Percentiles rank a stretch among this genome's conserved stretches.
Evolutionary conservation across 805 yeast species (phyloP).

Genomic region (Wickerhamomyces mucosus): DNA sequence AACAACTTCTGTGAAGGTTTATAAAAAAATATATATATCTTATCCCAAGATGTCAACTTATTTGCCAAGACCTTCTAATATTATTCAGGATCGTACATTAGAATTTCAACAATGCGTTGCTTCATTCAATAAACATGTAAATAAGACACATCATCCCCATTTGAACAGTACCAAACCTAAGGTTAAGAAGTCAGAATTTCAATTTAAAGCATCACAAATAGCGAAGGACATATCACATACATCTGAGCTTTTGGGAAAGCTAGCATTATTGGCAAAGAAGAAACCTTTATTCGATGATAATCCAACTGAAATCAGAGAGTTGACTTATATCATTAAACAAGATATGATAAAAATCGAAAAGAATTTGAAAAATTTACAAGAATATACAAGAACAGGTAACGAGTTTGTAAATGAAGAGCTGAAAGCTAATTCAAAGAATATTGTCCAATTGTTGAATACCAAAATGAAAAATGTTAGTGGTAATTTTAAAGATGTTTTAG

Average conservation of each 20-base stretch:
- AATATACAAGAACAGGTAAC: slow-evolving; percentile 32
- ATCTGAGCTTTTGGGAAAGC: slow-evolving; percentile 67
- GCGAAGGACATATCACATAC: slow-evolving; percentile 86
- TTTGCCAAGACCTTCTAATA: slow-evolving; percentile 12
- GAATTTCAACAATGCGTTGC: slow-evolving; percentile 91
- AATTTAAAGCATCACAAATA: slow-evolving; percentile 62
- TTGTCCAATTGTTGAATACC: slow-evolving; percentile 77
- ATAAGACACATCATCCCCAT: slow-evolving; percentile 20
- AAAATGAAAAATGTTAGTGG: slow-evolving; percentile 89
- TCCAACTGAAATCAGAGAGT: slow-evolving; percentile 87
- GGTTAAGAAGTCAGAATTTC: slow-evolving; percentile 38
- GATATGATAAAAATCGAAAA: slow-evolving; percentile 77
- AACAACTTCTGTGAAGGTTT: too few species aligned
- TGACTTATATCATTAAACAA: slow-evolving; percentile 73
- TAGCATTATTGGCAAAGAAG: slow-evolving; percentile 77
- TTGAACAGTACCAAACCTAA: slow-evolving; percentile 6
- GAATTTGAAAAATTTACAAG: slow-evolving; percentile 52
- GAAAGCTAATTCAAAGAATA: slow-evolving; percentile 77
- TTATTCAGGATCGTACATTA: slow-evolving; percentile 70
- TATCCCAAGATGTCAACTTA: slow-evolving; percentile 5
- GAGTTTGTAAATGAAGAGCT: slow-evolving; percentile 35
- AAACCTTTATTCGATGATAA: slow-evolving; percentile 90
- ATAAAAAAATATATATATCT: too few species aligned
- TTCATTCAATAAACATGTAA: slow-evolving; percentile 56
- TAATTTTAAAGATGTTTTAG: slow-evolving; percentile 83